phyloP scores from a whole-genome alignment of 139 green algal species.

The Picochlorum sp. region DNA sequence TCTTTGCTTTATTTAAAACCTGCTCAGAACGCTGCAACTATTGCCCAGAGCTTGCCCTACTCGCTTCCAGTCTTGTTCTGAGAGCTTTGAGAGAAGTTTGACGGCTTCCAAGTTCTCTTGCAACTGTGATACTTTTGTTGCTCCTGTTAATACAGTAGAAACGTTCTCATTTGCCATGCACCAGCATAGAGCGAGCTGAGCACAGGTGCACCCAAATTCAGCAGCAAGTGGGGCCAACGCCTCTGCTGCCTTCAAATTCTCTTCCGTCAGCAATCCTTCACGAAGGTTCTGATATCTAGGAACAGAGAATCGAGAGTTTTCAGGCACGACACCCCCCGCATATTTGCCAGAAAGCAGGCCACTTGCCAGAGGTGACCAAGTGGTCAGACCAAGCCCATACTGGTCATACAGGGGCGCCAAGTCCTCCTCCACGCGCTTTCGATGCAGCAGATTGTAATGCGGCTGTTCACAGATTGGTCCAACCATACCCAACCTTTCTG shows the following conservation, averaged over 20 bases:
- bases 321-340: conserved; percentile 46
- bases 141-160: conserved; percentile 69
- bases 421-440: conserved; percentile 53
- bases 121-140: conserved; percentile 53
- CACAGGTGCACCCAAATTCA: conserved; percentile 52
- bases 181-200: conserved; percentile 76
- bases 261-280: conserved; percentile 15
- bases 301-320: conserved; percentile 52
- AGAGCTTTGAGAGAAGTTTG: conserved; percentile 55
- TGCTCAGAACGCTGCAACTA: background rate
- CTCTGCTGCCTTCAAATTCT: conserved; percentile 46
- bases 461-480: conserved; percentile 67
- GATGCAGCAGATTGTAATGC: conserved; percentile 79
- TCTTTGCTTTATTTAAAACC: background rate
- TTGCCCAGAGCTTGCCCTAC: background rate
- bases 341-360: conserved; percentile 86
- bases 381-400: conserved; percentile 63
- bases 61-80: background rate
- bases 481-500: conserved; percentile 55
- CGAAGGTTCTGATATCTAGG: conserved; percentile 51
- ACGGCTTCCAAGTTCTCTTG: conserved; percentile 44
- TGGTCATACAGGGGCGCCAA: conserved; percentile 56
- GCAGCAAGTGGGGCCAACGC: conserved; percentile 56
- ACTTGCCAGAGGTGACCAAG: conserved; percentile 66
- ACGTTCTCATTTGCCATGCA: conserved; percentile 62